phyloP scores from a whole-genome alignment of 768 basidiomycete species.

The Hericium alpestre region DNA sequence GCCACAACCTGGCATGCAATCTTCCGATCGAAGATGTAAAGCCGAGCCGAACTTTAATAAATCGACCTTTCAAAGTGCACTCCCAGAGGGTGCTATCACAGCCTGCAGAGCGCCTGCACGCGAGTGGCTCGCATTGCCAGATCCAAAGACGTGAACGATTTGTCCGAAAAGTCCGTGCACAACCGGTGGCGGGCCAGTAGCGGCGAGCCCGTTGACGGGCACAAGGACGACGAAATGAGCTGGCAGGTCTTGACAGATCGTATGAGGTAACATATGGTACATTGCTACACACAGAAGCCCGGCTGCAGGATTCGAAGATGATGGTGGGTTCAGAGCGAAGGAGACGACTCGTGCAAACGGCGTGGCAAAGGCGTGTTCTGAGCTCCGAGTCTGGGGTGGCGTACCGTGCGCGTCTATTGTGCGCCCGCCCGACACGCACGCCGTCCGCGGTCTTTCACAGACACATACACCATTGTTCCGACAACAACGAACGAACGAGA shows the following conservation, averaged over 20 bases:
- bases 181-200: background rate
- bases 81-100: background rate
- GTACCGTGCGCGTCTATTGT: background rate
- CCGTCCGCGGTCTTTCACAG: background rate
- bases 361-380: background rate
- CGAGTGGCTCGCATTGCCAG: background rate
- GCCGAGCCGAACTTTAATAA: background rate
- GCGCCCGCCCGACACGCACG: background rate
- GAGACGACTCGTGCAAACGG: background rate
- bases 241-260: background rate
- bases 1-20: constrained; percentile 2
- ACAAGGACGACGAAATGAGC: background rate
- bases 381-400: background rate
- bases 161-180: constrained; percentile 1
- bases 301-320: background rate
- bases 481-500: background rate
- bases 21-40: constrained; percentile 1
- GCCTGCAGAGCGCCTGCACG: background rate
- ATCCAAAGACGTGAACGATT: background rate
- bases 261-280: background rate
- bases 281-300: background rate
- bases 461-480: background rate
- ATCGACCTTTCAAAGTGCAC: background rate
- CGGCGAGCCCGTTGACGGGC: background rate
- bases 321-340: background rate